Evolutionary conservation across 2,329 filamentous ascomycete genomes (phyloP).

Genomic region (Monosporascus sp.): DNA sequence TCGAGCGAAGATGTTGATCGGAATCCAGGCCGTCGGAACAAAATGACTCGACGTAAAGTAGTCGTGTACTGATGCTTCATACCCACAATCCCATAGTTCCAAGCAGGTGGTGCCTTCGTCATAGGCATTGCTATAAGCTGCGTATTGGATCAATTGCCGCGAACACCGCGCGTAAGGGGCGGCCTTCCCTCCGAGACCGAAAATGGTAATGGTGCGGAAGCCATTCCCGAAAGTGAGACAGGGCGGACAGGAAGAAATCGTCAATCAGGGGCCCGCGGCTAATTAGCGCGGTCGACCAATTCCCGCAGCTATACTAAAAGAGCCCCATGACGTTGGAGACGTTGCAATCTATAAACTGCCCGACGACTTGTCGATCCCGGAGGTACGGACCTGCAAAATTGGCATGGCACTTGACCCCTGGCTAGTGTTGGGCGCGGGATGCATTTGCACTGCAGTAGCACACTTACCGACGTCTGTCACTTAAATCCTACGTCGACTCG

Average conservation of each 20-base stretch:
- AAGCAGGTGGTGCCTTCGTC: neutral
- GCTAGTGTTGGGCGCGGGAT: neutral
- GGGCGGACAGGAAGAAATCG: constrained; percentile 16
- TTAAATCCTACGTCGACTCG: neutral
- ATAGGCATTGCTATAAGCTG: neutral
- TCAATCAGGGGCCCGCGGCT: constrained; percentile 18
- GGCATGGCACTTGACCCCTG: neutral
- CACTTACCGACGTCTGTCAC: neutral
- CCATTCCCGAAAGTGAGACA: constrained; percentile 19
- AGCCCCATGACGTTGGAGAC: neutral
- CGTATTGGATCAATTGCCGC: neutral
- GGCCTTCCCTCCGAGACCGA: constrained; percentile 20
- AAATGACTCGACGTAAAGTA: neutral
- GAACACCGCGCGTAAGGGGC: neutral
- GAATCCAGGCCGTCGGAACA: neutral
- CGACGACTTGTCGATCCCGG: constrained; percentile 15
- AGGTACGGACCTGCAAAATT: constrained; percentile 11
- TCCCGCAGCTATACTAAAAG: constrained; percentile 12
- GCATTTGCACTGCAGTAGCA: neutral
- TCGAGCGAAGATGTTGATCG: neutral
- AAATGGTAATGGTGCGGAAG: constrained; percentile 25
- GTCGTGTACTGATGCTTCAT: neutral
- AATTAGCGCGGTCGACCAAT: constrained; percentile 15
- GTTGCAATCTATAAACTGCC: constrained; percentile 5
- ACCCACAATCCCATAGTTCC: neutral